Conservation (phyloP, 139 green algal genomes). For the Medakamo hakoo region DNA sequence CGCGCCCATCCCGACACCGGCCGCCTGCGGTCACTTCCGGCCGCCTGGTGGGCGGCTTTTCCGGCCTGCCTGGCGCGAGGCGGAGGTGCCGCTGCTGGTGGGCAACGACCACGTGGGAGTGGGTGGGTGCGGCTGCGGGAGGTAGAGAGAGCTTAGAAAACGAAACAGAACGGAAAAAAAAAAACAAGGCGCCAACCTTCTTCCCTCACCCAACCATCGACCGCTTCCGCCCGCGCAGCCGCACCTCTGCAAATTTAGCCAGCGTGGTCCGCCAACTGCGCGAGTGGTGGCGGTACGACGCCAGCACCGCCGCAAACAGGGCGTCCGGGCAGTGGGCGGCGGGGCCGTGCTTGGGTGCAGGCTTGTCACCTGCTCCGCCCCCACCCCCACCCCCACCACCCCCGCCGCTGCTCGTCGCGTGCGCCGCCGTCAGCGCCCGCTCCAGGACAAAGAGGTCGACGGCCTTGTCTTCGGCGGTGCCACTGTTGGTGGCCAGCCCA, state of each 20-base stretch:
- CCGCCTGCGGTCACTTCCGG: too few species aligned
- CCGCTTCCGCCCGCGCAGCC: slow-evolving; percentile 58
- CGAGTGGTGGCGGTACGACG: slow-evolving; percentile 45
- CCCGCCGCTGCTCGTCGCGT: slow-evolving; percentile 14
- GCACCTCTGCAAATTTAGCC: slow-evolving; percentile 67
- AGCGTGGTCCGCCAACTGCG: slow-evolving; percentile 48
- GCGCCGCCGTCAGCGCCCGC: slow-evolving; percentile 54
- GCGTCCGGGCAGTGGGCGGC: too few species aligned
- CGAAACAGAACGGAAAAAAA: neutral
- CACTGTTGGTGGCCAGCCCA: slow-evolving; percentile 55
- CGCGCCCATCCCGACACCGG: too few species aligned
- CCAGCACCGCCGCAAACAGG: slow-evolving; percentile 50
- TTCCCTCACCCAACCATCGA: slow-evolving; percentile 56
- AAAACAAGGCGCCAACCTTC: neutral
- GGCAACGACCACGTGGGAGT: too few species aligned
- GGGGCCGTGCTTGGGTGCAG: too few species aligned
- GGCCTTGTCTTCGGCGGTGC: slow-evolving; percentile 46
- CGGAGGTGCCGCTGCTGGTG: too few species aligned
- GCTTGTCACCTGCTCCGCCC: neutral
- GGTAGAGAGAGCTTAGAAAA: neutral
- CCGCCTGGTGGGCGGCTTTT: neutral
- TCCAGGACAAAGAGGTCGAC: slow-evolving; percentile 87
- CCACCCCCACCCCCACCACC: neutral
- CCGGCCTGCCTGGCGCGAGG: neutral
- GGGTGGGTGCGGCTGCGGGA: neutral